Percentiles rank a stretch among this genome's conserved stretches.
Evolutionary conservation across 2,329 filamentous ascomycete genomes (phyloP).

Genomic region (Ophidiomyces ophidiicola): DNA sequence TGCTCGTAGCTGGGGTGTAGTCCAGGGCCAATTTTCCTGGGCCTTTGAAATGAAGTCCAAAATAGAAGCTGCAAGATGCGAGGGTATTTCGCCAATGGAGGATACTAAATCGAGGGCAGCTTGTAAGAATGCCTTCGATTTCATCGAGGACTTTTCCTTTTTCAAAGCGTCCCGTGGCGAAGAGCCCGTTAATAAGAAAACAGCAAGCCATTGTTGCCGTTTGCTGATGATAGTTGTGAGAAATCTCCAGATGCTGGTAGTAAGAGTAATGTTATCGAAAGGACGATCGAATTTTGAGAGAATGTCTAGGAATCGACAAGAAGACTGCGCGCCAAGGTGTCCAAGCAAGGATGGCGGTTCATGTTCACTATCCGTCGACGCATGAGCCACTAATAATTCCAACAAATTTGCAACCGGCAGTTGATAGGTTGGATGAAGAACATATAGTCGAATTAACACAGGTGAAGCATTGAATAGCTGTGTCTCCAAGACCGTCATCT

Average conservation of each 20-base stretch:
- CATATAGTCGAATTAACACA: conserved; percentile 64
- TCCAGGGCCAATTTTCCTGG: conserved; percentile 94
- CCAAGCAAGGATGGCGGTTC: conserved; percentile 92
- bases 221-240: conserved; percentile 76
- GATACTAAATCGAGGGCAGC: conserved; percentile 60
- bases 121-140: conserved; percentile 56
- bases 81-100: conserved; percentile 51
- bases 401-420: conserved; percentile 56
- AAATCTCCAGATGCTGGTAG: conserved; percentile 67
- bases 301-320: conserved; percentile 70
- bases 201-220: conserved; percentile 90
- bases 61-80: conserved; percentile 58
- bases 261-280: conserved; percentile 47
- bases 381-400: conserved; percentile 59
- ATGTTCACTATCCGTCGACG: conserved; percentile 47
- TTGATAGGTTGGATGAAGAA: conserved; percentile 54
- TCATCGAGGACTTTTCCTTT: conserved; percentile 35
- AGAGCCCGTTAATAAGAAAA: conserved; percentile 79
- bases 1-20: conserved; percentile 64
- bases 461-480: conserved; percentile 73
- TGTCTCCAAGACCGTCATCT: conserved; percentile 56
- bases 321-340: conserved; percentile 68
- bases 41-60: conserved; percentile 78
- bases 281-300: conserved; percentile 67
- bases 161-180: conserved; percentile 66